Base-by-base conservation (phyloP, 148 eudicot species). In the Beta vulgaris region DNA sequence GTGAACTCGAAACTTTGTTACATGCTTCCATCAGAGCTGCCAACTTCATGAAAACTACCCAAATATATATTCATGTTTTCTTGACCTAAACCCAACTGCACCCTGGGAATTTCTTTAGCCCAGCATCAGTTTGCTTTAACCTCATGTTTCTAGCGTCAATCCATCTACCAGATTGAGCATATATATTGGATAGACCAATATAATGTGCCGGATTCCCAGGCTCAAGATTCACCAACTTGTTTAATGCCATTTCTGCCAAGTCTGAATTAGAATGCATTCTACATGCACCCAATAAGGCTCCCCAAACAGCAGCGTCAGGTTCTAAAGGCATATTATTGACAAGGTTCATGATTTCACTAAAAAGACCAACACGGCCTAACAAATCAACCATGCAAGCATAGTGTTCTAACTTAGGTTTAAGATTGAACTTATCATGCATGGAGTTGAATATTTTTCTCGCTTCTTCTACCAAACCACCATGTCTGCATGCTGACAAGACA, bases 331-430 rank as follows among this genome's bases (percentile, higher is more conserved):
- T 90, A 65, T 69, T 80, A 37, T 82, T 68, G 14, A 90, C 79
- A 42, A 90, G 79, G 31, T 60, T 78, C 79, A 83, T 76, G 18
- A 81, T 76, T 61, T 90, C 90, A 58, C 81, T 79, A 63, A 90
- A 85, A 71, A 85, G 79, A 60, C 92, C 92, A 72, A 76, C 83
- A n/a, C 89, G 91, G 19, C 90, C 92, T 46, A 88, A 80, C 82
- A 90, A 75, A 81, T 88, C 96, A 55, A 90, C 89, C 89, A 87
- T 84, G 80, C 91, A 88, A 75, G 96, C 87, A 70, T 87, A 90
- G 71, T 90, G 96, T 73, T 88, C 96, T 78, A 88, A 66, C 69
- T 81, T 78, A 29, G 96, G 96, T 70, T 85, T 79, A 69, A 88
- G 49, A 74, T 53, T 39, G 60, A 84, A 82, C 35, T 73, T 77